phyloP scores from a whole-genome alignment of 352 stramenopile species.

The Phytophthora litchii region DNA sequence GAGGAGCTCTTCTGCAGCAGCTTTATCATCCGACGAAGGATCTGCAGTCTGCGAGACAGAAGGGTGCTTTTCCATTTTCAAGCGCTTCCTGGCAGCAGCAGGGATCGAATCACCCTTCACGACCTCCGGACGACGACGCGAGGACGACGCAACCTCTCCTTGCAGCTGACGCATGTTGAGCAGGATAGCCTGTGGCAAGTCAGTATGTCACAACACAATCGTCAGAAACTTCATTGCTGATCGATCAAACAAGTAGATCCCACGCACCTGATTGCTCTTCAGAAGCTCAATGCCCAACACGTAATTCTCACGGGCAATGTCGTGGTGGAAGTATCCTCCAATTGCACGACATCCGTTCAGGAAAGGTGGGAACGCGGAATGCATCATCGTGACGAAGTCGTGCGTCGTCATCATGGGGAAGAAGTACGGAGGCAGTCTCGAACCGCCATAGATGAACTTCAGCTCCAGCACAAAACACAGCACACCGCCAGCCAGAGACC shows the following conservation, averaged over 20 bases:
- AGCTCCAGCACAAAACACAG: constrained; percentile 95
- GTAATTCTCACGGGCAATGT: constrained; percentile 77
- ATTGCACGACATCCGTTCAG: constrained; percentile 97
- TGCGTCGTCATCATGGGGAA: constrained; percentile 89
- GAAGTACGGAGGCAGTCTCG: constrained; percentile 56
- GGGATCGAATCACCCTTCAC: constrained; percentile 62
- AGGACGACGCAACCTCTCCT: constrained; percentile 70
- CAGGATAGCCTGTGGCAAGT: constrained; percentile 59
- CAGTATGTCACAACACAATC: background rate
- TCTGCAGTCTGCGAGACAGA: constrained; percentile 6
- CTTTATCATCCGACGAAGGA: constrained; percentile 26
- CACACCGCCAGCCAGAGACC: constrained; percentile 93
- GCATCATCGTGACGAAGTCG: constrained; percentile 93
- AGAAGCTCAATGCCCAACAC: constrained; percentile 73
- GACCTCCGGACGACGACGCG: constrained; percentile 51
- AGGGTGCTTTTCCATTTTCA: constrained; percentile 72
- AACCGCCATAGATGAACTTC: constrained; percentile 83
- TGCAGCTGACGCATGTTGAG: constrained; percentile 81
- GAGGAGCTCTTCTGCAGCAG: constrained; percentile 44
- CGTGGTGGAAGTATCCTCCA: constrained; percentile 89
- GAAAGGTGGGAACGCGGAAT: constrained; percentile 94
- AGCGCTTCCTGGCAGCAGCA: constrained; percentile 57
- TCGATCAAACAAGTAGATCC: background rate
- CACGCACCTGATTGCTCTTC: constrained; percentile 76
- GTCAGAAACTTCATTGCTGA: background rate